Percentiles rank a stretch among this genome's conserved stretches.
These are phyloP conservation scores for Myxozyma lipomycoides DNA, from an alignment of 805 yeast species.

Conservation along the genomic window DNA sequence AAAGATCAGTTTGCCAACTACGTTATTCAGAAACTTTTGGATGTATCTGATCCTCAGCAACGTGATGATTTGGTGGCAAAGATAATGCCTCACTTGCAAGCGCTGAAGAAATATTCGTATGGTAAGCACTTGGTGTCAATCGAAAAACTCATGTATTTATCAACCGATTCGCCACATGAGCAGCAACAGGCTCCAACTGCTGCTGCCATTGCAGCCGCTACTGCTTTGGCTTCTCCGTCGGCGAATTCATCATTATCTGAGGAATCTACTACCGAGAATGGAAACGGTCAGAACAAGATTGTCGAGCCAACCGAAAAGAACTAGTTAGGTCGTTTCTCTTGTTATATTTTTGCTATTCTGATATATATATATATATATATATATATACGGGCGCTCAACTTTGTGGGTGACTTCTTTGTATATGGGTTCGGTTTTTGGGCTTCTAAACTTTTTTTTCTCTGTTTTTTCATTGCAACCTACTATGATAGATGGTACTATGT, in stretches of 20 bases:
- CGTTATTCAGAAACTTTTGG: constrained; percentile 91
- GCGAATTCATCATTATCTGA: not conserved
- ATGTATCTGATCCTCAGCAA: constrained; percentile 66
- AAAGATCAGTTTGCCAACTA: constrained; percentile 97
- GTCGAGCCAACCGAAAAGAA: too few species aligned
- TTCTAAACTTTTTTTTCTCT: too few species aligned
- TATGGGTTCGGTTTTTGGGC: too few species aligned
- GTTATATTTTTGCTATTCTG: too few species aligned
- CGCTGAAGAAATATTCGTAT: constrained; percentile 61
- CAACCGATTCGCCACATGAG: not conserved
- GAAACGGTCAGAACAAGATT: too few species aligned
- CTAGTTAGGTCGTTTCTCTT: too few species aligned
- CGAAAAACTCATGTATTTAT: constrained; percentile 23
- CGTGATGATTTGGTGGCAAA: constrained; percentile 66
- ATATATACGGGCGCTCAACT: too few species aligned
- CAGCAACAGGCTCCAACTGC: not conserved
- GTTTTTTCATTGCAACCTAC: too few species aligned
- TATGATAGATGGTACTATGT: too few species aligned
- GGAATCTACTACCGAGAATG: too few species aligned
- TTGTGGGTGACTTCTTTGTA: too few species aligned
- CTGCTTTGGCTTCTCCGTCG: not conserved
- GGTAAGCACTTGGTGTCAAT: constrained; percentile 58
- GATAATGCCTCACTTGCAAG: constrained; percentile 74
- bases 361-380: too few species aligned
- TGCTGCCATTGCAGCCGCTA: not conserved